Conservation (phyloP, 2,329 filamentous ascomycete genomes). For the Sporothrix mexicana region DNA sequence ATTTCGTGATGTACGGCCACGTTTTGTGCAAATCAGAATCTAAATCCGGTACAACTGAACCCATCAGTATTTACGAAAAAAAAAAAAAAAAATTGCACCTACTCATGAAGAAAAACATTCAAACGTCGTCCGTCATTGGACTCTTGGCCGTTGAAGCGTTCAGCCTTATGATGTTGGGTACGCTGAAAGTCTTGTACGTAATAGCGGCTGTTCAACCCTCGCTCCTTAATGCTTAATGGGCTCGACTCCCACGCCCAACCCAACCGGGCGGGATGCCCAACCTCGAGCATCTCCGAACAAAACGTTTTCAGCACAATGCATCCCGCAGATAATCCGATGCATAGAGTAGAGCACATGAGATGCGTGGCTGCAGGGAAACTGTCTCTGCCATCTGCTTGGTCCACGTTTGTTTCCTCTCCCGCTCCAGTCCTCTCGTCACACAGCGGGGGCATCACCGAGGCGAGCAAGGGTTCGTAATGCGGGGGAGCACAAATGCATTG, state of each 20-base stretch:
- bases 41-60: no score
- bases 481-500: background rate
- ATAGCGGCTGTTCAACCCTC: constrained; percentile 26
- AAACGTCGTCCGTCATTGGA: no score
- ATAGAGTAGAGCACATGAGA: background rate
- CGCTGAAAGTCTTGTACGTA: constrained; percentile 29
- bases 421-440: background rate
- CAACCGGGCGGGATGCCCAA: no score
- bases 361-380: background rate
- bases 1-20: background rate
- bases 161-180: background rate
- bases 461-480: background rate
- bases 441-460: background rate
- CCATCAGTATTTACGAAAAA: background rate
- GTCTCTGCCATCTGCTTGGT: background rate
- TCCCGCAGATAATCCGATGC: no score
- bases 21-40: background rate
- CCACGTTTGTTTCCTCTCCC: background rate
- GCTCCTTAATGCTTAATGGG: background rate
- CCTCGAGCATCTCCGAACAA: no score
- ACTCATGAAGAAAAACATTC: background rate
- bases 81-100: background rate
- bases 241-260: background rate
- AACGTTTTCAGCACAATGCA: no score
- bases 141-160: background rate